These are phyloP conservation scores for Magnaporthiopsis rhizophila DNA, from an alignment of 2,329 filamentous ascomycete genomes.

Conservation along the genomic window DNA sequence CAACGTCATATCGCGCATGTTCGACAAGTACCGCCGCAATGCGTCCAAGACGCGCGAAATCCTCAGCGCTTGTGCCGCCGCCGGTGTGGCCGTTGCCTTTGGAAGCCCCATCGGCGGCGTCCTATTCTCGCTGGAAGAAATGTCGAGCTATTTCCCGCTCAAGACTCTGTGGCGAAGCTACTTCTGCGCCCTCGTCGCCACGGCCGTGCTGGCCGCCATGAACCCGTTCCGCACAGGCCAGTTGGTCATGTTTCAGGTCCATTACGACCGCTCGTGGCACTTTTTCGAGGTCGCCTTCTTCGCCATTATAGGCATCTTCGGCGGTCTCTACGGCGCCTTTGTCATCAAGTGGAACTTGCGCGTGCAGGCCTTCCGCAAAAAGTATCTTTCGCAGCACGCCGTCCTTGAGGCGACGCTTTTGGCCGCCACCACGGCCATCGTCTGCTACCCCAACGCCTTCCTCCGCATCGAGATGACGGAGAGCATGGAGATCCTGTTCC, in stretches of 20 bases:
- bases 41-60: constrained; percentile 94
- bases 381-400: constrained; percentile 76
- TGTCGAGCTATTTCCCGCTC: constrained; percentile 91
- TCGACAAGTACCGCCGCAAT: constrained; percentile 85
- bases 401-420: constrained; percentile 80
- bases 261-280: constrained; percentile 94
- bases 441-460: constrained; percentile 97
- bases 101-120: constrained; percentile 96
- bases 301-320: constrained; percentile 83
- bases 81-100: constrained; percentile 93
- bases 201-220: constrained; percentile 86
- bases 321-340: constrained; percentile 89
- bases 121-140: constrained; percentile 93
- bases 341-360: constrained; percentile 97
- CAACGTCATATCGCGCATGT: constrained; percentile 89
- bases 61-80: constrained; percentile 85
- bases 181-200: constrained; percentile 93
- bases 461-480: constrained; percentile 97
- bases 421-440: constrained; percentile 72
- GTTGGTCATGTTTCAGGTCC: constrained; percentile 97
- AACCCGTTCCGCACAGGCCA: constrained; percentile 97
- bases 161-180: constrained; percentile 98
- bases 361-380: constrained; percentile 87
- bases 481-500: constrained; percentile 96
- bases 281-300: constrained; percentile 96